These are phyloP conservation scores for Fusarium luffae DNA, from an alignment of 2,329 filamentous ascomycete genomes.

Conservation along the genomic window DNA sequence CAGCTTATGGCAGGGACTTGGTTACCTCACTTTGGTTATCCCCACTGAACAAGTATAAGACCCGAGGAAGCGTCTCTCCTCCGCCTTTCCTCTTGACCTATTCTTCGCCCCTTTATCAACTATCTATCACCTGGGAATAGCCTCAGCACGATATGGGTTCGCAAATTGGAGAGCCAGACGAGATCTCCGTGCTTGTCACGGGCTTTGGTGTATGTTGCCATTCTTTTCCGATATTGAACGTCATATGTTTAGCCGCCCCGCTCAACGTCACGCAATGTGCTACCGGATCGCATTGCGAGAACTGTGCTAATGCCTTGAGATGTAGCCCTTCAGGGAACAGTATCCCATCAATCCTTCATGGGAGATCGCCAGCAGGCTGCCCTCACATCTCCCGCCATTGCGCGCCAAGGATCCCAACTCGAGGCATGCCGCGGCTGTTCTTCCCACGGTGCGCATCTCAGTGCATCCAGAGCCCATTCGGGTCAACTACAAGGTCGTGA, in stretches of 20 bases:
- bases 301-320: conserved; percentile 27
- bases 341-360: conserved; percentile 82
- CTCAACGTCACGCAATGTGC: conserved; percentile 26
- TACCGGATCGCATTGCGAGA: neutral
- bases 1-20: conserved; percentile 19
- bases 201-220: conserved; percentile 66
- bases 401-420: conserved; percentile 55
- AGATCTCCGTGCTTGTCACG: conserved; percentile 69
- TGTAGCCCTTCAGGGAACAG: conserved; percentile 78
- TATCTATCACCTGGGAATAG: neutral
- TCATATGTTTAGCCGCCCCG: conserved; percentile 16
- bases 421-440: conserved; percentile 43
- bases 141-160: conserved; percentile 49
- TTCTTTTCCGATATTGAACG: conserved; percentile 1
- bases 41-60: conserved; percentile 16
- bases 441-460: conserved; percentile 68
- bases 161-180: conserved; percentile 54
- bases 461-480: conserved; percentile 74
- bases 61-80: neutral
- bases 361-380: conserved; percentile 78
- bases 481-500: conserved; percentile 76
- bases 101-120: neutral
- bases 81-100: neutral
- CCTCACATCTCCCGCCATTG: conserved; percentile 68
- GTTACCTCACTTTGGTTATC: conserved; percentile 3